Evolutionary conservation across 169 alveolate species (phyloP).

Genomic region (Eimeria praecox): DNA sequence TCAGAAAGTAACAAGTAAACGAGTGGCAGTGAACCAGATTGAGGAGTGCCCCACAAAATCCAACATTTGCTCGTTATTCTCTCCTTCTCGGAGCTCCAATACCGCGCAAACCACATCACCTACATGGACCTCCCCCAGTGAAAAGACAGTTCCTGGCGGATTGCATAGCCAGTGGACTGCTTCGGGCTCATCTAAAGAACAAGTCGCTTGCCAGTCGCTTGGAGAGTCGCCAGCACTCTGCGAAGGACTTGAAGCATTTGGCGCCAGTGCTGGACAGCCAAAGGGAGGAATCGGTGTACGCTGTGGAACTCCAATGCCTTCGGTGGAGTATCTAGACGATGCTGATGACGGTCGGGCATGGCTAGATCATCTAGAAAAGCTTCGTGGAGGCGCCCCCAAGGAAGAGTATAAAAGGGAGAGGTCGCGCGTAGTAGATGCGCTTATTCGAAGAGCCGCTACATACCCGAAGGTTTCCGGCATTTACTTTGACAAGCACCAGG

Average conservation of each 20-base stretch:
- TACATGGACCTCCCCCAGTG: slow-evolving; percentile 9
- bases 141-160: slow-evolving; percentile 20
- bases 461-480: slow-evolving; percentile 88
- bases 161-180: slow-evolving; percentile 29
- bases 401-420: slow-evolving; percentile 86
- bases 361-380: slow-evolving; percentile 80
- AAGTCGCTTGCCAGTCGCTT: not conserved
- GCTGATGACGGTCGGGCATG: slow-evolving; percentile 76
- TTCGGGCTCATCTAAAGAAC: not conserved
- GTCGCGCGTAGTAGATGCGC: slow-evolving; percentile 86
- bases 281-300: not conserved
- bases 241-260: slow-evolving; percentile 23
- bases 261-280: not conserved
- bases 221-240: not conserved
- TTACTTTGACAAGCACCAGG: slow-evolving; percentile 87
- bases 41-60: not conserved
- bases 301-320: not conserved
- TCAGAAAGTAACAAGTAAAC: not conserved
- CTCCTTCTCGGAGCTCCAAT: not conserved
- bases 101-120: not conserved
- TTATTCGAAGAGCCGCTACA: slow-evolving; percentile 86
- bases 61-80: not conserved
- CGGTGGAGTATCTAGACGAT: slow-evolving; percentile 42
- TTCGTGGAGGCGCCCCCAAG: slow-evolving; percentile 80
- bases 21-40: not conserved